Percentiles rank a stretch among this genome's conserved stretches.
Conservation (phyloP, 108 stramenopile species). For the Parmales sp. region DNA sequence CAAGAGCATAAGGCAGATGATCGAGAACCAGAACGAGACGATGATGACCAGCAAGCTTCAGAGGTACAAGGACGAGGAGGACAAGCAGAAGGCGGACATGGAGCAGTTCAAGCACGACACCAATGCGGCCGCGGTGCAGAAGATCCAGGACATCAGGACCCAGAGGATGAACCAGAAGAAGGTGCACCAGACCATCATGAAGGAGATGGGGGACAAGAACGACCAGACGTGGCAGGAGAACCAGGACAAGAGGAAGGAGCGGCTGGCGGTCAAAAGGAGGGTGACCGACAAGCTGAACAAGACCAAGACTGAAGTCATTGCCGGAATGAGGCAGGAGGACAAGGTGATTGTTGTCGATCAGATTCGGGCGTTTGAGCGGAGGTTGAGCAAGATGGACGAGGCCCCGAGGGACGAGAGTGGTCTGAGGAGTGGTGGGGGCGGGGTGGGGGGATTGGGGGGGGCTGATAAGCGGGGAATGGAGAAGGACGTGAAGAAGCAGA, state of each 20-base stretch:
- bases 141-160: neutral
- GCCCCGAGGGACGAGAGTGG: neutral
- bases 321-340: neutral
- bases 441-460: neutral
- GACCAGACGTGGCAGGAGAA: neutral
- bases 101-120: slow-evolving; percentile 5
- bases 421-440: neutral
- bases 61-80: neutral
- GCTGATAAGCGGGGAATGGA: neutral
- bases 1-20: neutral
- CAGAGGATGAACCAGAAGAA: slow-evolving; percentile 2
- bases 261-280: neutral
- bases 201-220: neutral
- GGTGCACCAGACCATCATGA: neutral
- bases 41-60: neutral
- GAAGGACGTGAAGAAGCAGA: slow-evolving; percentile 4
- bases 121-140: neutral
- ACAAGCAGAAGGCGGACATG: neutral
- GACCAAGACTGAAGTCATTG: neutral
- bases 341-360: neutral
- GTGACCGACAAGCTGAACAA: neutral
- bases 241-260: neutral
- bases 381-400: neutral
- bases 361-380: neutral
- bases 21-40: neutral